Base-by-base conservation (phyloP, 2,329 filamentous ascomycete genomes). In the Trichoderma oligosporum region DNA sequence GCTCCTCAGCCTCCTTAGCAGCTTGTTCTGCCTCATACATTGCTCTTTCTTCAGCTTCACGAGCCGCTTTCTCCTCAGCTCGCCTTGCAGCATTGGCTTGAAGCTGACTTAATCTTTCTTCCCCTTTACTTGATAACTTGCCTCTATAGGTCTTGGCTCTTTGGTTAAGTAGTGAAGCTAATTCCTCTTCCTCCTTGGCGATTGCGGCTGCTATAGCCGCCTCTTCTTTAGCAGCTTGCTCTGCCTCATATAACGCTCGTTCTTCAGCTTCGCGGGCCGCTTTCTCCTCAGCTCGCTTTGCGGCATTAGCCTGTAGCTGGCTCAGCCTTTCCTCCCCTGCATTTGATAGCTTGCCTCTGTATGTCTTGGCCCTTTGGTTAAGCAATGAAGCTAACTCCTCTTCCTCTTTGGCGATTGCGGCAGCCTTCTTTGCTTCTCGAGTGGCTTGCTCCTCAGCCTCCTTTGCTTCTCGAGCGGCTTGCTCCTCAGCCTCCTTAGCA, bases 321-420 rank as follows among this genome's bases (percentile, higher is more conserved):
- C 57, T 63, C 46, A 62, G 64, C 45, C 62, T 76, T 57, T 70
- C 69, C 9, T 58, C 64, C 51, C 68, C 66, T 41, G 64, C 67
- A 39, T 60, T 68, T 7, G 48, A 58, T 25, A 67, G 59, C 58
- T 68, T 69, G 56, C 63, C 67, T 55, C 61, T 65, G 54, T 9
- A 57, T 41, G n/a, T 60, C 58, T 69, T 70, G 0, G 64, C 67
- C 46, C 70, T 73, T 29, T 66, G 67, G 61, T 73, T 78, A 22
- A 71, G 67, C 14, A 66, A 60, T 1, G 73, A 51, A 14, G 64
- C 60, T 29, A 63, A 61, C 9, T 71, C 53, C 12, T 44, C 49
- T 18, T 54, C 49, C 9, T 54, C 49, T 44, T 61, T 63, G 31
- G 62, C 64, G n/a, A 54, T 44, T 2, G 20, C 46, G 7, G 46